These are phyloP conservation scores for Pestalotiopsis sp. DNA, from an alignment of 2,329 filamentous ascomycete genomes.

Conservation along the genomic window DNA sequence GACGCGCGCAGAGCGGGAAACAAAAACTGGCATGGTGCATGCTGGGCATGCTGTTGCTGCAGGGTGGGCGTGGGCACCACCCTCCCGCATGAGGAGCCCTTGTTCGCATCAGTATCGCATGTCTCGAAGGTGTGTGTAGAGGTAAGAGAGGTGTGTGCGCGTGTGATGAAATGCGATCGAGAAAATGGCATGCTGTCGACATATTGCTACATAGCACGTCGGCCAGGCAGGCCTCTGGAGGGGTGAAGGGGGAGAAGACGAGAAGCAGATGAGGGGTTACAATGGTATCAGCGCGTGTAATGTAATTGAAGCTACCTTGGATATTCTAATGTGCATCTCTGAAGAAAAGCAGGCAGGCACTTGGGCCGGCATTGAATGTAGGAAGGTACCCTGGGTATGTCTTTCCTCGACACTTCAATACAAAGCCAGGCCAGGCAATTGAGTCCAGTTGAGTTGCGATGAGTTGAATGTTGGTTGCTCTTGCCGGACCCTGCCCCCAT, in stretches of 20 bases:
- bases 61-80: slow-evolving; percentile 12
- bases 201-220: not conserved
- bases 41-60: slow-evolving; percentile 1
- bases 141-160: not conserved
- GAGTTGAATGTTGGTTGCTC: not conserved
- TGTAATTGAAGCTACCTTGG: too few species aligned
- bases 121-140: not conserved
- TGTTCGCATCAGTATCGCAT: slow-evolving; percentile 8
- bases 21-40: slow-evolving; percentile 7
- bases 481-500: not conserved
- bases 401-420: too few species aligned
- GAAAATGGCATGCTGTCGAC: not conserved
- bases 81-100: slow-evolving; percentile 5
- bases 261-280: slow-evolving; percentile 4
- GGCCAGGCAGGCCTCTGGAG: not conserved
- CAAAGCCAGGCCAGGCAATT: too few species aligned
- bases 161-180: not conserved
- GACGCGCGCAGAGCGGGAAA: slow-evolving; percentile 13
- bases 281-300: not conserved
- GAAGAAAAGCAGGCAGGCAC: too few species aligned
- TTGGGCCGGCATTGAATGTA: too few species aligned
- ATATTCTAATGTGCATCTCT: too few species aligned
- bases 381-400: too few species aligned
- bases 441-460: too few species aligned
- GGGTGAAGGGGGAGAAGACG: not conserved